These are phyloP conservation scores for Geotrichum macrosporum DNA, from an alignment of 1,139 yeast genomes.

Conservation along the genomic window DNA sequence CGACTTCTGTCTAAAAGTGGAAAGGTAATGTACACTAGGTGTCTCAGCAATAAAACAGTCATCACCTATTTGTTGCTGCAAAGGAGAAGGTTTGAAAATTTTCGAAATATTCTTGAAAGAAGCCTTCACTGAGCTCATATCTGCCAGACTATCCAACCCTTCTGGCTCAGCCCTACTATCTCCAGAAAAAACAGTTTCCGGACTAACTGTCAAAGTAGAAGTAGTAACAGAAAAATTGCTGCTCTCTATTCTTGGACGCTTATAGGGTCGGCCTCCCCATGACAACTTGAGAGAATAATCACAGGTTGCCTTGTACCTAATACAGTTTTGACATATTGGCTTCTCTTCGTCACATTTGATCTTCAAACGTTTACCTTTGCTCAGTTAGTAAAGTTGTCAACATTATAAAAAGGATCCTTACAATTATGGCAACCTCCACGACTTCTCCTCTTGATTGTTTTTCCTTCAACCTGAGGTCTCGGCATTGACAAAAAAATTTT, in stretches of 20 bases:
- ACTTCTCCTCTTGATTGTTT: constrained; percentile 31
- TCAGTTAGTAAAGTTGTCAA: constrained; percentile 1
- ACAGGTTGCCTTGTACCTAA: constrained; percentile 48
- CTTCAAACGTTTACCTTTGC: constrained; percentile 29
- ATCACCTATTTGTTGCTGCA: constrained; percentile 24
- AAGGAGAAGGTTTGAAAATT: constrained; percentile 27
- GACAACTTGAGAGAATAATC: constrained; percentile 62
- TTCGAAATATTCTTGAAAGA: constrained; percentile 22
- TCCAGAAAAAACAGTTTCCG: neutral
- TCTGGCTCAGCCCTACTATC: neutral
- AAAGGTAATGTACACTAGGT: constrained; percentile 16
- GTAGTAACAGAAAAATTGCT: constrained; percentile 6
- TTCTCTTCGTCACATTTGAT: constrained; percentile 60
- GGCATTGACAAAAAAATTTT: too few relatives aligned
- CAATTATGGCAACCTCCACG: constrained; percentile 37
- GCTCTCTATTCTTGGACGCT: constrained; percentile 34
- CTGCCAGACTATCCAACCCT: neutral
- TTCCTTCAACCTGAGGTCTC: constrained; percentile 22
- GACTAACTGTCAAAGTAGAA: neutral
- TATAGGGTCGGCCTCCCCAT: constrained; percentile 77
- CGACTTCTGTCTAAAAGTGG: neutral
- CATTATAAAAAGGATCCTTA: constrained; percentile 19
- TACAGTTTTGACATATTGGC: constrained; percentile 61
- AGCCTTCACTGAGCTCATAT: constrained; percentile 6
- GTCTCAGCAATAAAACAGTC: constrained; percentile 27